Evolutionary conservation across 495 filamentous ascomycete genomes (phyloP).

Genomic region (Cudoniella acicularis): DNA sequence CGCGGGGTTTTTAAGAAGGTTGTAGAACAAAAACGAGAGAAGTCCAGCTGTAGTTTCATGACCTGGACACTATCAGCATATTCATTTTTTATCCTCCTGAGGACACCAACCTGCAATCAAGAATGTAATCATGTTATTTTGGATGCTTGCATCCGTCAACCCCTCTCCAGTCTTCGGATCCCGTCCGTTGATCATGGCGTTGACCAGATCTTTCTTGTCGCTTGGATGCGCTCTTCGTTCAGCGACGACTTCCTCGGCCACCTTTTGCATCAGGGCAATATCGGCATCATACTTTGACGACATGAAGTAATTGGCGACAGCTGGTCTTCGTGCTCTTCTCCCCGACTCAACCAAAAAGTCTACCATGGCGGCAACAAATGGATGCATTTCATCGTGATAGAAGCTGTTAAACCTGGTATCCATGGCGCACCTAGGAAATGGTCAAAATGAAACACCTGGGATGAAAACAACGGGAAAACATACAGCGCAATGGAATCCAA

Average conservation of each 20-base stretch:
- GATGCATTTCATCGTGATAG: conserved; percentile 62
- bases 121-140: conserved; percentile 73
- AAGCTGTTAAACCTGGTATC: conserved; percentile 60
- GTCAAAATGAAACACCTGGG: neutral
- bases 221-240: conserved; percentile 52
- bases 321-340: conserved; percentile 45
- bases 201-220: conserved; percentile 65
- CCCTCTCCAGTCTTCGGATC: conserved; percentile 65
- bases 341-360: conserved; percentile 54
- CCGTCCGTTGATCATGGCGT: conserved; percentile 63
- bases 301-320: conserved; percentile 47
- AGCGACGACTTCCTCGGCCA: conserved; percentile 56
- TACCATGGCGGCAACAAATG: conserved; percentile 64
- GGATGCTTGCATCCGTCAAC: conserved; percentile 56
- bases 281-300: conserved; percentile 55
- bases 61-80: conserved; percentile 33
- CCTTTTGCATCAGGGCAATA: conserved; percentile 50
- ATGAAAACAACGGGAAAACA: neutral
- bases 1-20: conserved; percentile 34
- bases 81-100: conserved; percentile 7
- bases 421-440: conserved; percentile 54
- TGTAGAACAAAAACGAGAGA: conserved; percentile 45
- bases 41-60: conserved; percentile 69
- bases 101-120: conserved; percentile 45
- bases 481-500: conserved; percentile 66